Evolutionary conservation across 345 rosid species (phyloP).

Genomic region (Balakata baccata): DNA sequence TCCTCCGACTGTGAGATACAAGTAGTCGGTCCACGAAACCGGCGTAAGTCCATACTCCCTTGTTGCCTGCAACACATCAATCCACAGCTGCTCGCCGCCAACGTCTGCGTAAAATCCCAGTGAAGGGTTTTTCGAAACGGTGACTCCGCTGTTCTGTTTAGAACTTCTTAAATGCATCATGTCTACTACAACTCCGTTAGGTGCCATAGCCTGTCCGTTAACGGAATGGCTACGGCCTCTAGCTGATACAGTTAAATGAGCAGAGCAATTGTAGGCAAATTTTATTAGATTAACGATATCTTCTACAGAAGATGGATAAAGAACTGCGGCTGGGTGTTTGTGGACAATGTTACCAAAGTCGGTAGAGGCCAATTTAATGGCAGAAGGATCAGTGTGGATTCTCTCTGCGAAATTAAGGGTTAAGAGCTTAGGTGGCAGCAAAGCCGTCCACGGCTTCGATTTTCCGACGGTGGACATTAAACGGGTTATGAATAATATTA

Average conservation of each 20-base stretch:
- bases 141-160: conserved; percentile 26
- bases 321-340: conserved; percentile 55
- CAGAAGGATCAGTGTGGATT: conserved; percentile 41
- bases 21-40: conserved; percentile 91
- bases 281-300: conserved; percentile 52
- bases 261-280: conserved; percentile 32
- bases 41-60: conserved; percentile 81
- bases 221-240: conserved; percentile 92
- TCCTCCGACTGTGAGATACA: conserved; percentile 90
- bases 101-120: conserved; percentile 55
- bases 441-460: conserved; percentile 22
- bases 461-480: conserved; percentile 25
- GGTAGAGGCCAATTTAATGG: conserved; percentile 44
- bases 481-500: conserved; percentile 33
- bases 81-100: conserved; percentile 89
- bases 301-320: conserved; percentile 48
- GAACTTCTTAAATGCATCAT: conserved; percentile 60
- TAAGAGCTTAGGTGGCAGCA: conserved; percentile 20
- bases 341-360: conserved; percentile 68
- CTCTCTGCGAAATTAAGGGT: conserved; percentile 16
- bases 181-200: conserved; percentile 68
- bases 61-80: conserved; percentile 69
- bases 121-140: conserved; percentile 9
- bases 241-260: conserved; percentile 58
- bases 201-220: conserved; percentile 82